Evolutionary conservation across 1,139 yeast species (phyloP), one percentile per base, ranked within the genome.

Genomic region (Kodamaea anthophila): DNA sequence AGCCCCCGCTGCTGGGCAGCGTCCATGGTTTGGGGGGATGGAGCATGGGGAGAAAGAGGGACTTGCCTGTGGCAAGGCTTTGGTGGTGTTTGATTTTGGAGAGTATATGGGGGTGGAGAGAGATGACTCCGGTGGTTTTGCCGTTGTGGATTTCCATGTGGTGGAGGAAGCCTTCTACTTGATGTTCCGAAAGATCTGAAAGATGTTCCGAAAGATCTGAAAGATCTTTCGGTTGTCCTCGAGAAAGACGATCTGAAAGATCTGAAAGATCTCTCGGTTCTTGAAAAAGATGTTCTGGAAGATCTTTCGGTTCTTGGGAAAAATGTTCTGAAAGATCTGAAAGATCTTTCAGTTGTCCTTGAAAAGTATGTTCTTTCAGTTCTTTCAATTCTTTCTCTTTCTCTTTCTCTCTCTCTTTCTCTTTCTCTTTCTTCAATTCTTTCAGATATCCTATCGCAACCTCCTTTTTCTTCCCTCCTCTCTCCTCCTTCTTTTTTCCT

Each of bases 11-110:
- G 1, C 27, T 35, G 0, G 67, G 64, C 5, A 52, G 36, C 0
- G 38, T 40, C 72, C 72, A 66, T 4, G 48, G 49, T 31, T 49
- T 48, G 0, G 73, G 70, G 3, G 66, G 62, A 22, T 46, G 42
- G 9, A 66, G 29, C 69, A 65, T 61, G 1, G 73, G 73, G 3
- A 65, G 39, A 24, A 32, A 44, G n/a, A 51, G 32, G 1, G 49
- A 37, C 15, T 43, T 45, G 11, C 42, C 31, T 13, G 33, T 41
- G 5, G 48, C 32, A 4, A 47, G 27, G 2, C 42, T 35, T 15
- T 38, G 39, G 18, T 38, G 36, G 7, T 34, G 21, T 11, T 40
- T 41, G 33, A 50, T 42, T 19, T 46, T 42, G 4, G 43, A 40
- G 9, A 44, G 34, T 4, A 58, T 35, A 25, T 39, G 42, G 4